Evolutionary conservation across 1,139 yeast genomes (phyloP), one percentile per base, ranked within the genome.

Genomic region (Starmera stellimalicola): DNA sequence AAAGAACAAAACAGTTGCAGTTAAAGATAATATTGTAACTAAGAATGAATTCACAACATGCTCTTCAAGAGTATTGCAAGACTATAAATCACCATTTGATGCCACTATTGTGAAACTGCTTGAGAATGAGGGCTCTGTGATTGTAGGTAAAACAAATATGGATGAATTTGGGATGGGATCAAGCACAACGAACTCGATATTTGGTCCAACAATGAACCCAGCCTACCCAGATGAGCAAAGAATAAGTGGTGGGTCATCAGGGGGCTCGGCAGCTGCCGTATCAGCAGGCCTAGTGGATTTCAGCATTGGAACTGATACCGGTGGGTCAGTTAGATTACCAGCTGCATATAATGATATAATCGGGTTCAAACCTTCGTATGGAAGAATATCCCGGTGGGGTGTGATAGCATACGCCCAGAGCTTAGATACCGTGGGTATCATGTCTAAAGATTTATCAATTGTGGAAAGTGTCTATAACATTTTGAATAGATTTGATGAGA

Each of bases 91-190:
- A 24, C 97, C 97, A 0, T 87, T 71, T 50, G 76, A 81, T 42
- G 84, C 96, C 6, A 84, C 96, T 0, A 82, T 79, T 2, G 73
- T 75, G 0, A 44, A 55, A 2, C 60, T 77, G 7, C 55, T 91
- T n/a, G 54, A 64, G 12, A 45, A 55, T 0, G 63, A 67, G 3
- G 84, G 87, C 6, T 48, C 51, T 3, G 66, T 69, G 17, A 52
- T 77, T n/a, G 58, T 77, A 0, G 97, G 95, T 0, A 91, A 88
- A 55, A 70, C 94, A n/a, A 91, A 91, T 47, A 64, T 93, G 71
- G 99, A 93, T 58, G 97, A 93, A 58, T 93, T 91, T 60, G 98
- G 94, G 2, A 93, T 93, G 98, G 99, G 98, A 3, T 77, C 84
- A 5, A 67, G 77, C 2, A 77, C 63, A 43, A 67, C 71, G 26